A percentile compares a stretch with the other conserved stretches of the same genome.
These are phyloP conservation scores for Trichoderma brevicompactum DNA, from an alignment of 2,329 filamentous ascomycete genomes.

Conservation along the genomic window DNA sequence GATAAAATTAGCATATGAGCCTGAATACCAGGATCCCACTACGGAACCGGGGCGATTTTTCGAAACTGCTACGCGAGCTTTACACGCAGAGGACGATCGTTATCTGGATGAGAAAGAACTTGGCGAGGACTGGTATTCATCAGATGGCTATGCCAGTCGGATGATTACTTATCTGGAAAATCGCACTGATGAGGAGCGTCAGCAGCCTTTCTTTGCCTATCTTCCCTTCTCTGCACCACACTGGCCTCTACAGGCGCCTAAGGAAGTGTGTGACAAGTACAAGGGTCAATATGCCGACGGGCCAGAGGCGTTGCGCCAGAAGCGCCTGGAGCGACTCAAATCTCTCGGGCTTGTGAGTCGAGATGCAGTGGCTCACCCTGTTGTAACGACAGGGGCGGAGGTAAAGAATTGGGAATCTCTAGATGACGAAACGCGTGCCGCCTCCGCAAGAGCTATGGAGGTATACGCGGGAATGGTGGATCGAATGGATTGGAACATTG, in stretches of 20 bases:
- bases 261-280: slow-evolving; percentile 60
- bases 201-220: slow-evolving; percentile 61
- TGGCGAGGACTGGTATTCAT: slow-evolving; percentile 33
- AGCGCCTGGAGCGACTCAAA: slow-evolving; percentile 59
- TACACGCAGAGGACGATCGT: slow-evolving; percentile 20
- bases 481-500: slow-evolving; percentile 63
- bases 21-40: slow-evolving; percentile 22
- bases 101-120: slow-evolving; percentile 23
- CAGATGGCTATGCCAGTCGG: slow-evolving; percentile 56
- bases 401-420: slow-evolving; percentile 50
- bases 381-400: slow-evolving; percentile 53
- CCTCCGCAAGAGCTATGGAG: slow-evolving; percentile 61
- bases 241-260: slow-evolving; percentile 65
- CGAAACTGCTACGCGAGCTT: slow-evolving; percentile 22
- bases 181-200: slow-evolving; percentile 47
- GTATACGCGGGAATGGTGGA: slow-evolving; percentile 68
- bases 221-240: slow-evolving; percentile 66
- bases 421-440: slow-evolving; percentile 50
- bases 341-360: slow-evolving; percentile 59
- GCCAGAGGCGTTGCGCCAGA: slow-evolving; percentile 58
- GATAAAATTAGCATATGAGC: slow-evolving; percentile 14
- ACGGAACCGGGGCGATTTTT: slow-evolving; percentile 24
- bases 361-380: slow-evolving; percentile 56
- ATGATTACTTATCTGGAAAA: slow-evolving; percentile 57
- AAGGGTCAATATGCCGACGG: slow-evolving; percentile 64